phyloP scores from a whole-genome alignment of 2,329 filamentous ascomycete species.

The Neurospora crassa region DNA sequence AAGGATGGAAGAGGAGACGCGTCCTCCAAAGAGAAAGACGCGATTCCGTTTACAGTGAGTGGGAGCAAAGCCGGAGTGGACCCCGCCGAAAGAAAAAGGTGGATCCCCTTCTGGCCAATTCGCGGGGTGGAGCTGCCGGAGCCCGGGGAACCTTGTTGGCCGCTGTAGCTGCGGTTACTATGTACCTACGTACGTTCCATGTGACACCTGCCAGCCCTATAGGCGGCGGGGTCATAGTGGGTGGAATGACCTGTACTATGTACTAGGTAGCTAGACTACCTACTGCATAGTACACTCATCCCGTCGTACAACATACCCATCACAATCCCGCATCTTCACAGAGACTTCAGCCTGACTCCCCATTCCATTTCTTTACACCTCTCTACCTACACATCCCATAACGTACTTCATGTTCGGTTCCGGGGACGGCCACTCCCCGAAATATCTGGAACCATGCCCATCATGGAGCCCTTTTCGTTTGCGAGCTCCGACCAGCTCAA shows the following conservation, averaged over 20 bases:
- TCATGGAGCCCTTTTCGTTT: conserved; percentile 94
- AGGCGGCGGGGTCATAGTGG: neutral
- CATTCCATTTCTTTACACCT: neutral
- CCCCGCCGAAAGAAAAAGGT: neutral
- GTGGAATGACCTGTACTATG: neutral
- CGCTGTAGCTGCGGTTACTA: neutral
- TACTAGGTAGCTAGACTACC: no score
- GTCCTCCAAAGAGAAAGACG: neutral
- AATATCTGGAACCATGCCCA: neutral
- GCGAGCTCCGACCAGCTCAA: conserved; percentile 79
- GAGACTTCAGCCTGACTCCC: neutral
- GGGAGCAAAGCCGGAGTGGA: neutral
- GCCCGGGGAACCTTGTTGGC: neutral
- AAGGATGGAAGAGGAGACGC: neutral
- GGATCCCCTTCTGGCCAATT: neutral
- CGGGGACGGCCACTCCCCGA: neutral
- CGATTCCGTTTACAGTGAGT: neutral
- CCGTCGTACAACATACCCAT: neutral
- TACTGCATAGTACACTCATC: no score
- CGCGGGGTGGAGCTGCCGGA: neutral
- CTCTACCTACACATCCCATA: neutral
- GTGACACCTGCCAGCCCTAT: neutral
- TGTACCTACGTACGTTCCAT: no score
- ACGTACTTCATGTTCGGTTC: neutral
- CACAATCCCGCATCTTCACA: neutral